Conservation (phyloP, 352 stramenopile genomes). For the Globisporangium mamillatum region DNA sequence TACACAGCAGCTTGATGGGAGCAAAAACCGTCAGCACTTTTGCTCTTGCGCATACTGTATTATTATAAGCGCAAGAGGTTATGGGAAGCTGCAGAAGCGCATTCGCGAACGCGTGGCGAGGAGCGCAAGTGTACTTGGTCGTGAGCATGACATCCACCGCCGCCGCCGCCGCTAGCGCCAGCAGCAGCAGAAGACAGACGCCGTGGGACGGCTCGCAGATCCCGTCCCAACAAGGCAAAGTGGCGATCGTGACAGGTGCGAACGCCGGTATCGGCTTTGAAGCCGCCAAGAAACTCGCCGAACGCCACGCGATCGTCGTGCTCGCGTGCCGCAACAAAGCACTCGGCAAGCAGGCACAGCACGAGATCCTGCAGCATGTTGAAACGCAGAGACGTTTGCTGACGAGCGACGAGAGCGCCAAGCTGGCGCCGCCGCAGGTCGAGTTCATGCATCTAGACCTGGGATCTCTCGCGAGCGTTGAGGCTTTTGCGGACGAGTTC, state of each 20-base stretch:
- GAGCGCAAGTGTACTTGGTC: no score
- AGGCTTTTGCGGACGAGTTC: conserved; percentile 20
- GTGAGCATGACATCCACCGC: no score
- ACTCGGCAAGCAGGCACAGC: conserved; percentile 27
- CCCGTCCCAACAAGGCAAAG: conserved; percentile 36
- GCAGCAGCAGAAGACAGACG: neutral
- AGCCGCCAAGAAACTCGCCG: conserved; percentile 52
- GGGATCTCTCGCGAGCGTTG: conserved; percentile 21
- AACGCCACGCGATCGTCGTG: conserved; percentile 63
- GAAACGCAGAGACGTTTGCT: neutral
- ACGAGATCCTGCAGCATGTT: conserved; percentile 20
- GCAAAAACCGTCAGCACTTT: no score
- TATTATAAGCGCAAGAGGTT: no score
- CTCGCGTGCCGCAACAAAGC: conserved; percentile 67
- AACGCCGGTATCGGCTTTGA: conserved; percentile 85
- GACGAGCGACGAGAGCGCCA: neutral
- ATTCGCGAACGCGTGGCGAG: no score
- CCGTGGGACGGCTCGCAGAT: conserved; percentile 28
- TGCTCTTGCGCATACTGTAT: no score
- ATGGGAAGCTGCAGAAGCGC: no score
- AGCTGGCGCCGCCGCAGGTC: conserved; percentile 11
- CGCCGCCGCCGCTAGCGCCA: no score
- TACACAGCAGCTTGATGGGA: no score
- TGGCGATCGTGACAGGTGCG: conserved; percentile 80
- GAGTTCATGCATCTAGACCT: conserved; percentile 25